Evolutionary conservation across 2,329 filamentous ascomycete genomes (phyloP).

Genomic region (Scedosporium aurantiacum): DNA sequence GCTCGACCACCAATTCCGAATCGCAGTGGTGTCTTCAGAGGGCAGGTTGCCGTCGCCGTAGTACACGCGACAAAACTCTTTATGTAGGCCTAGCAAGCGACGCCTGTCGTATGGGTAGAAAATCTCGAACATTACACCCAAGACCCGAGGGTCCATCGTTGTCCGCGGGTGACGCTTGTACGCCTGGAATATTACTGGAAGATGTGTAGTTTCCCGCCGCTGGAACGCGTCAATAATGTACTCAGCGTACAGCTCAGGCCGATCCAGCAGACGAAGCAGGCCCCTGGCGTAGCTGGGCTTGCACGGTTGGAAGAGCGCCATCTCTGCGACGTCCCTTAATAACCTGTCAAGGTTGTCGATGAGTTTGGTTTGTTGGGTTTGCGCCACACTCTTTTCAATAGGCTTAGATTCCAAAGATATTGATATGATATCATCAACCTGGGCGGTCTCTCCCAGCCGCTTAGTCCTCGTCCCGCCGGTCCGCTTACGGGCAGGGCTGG

Average conservation of each 20-base stretch:
- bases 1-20: slow-evolving; percentile 1
- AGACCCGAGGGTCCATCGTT: neutral
- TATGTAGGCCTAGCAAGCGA: neutral
- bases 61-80: neutral
- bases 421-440: too few relatives aligned
- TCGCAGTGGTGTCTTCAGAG: neutral
- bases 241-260: neutral
- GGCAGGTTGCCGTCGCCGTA: neutral
- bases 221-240: neutral
- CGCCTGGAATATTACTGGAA: neutral
- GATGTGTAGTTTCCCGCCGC: neutral
- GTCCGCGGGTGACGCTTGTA: neutral
- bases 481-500: too few relatives aligned
- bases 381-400: neutral
- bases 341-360: neutral
- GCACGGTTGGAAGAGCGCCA: neutral
- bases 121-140: neutral
- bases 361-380: neutral
- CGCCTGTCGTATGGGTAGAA: neutral
- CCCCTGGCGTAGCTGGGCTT: neutral
- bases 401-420: neutral
- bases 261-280: neutral
- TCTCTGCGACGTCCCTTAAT: neutral
- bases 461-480: too few relatives aligned
- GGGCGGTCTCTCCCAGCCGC: too few relatives aligned